Percentiles rank a stretch among this genome's conserved stretches.
phyloP scores from a whole-genome alignment of 805 yeast genomes.

The Wickerhamiella domercqiae region DNA sequence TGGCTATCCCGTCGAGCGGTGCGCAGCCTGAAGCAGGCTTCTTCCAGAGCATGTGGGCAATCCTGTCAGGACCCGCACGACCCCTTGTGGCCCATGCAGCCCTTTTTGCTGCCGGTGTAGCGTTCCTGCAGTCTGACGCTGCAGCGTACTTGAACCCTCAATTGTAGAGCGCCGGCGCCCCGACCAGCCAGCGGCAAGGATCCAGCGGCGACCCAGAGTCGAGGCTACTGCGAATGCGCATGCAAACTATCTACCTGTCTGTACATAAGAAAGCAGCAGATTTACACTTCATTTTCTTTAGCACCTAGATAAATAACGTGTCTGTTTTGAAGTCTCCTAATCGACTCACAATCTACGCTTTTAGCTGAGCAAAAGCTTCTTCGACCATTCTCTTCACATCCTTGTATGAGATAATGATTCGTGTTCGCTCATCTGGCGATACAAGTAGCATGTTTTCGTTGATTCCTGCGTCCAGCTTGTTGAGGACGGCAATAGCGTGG shows the following conservation, averaged over 20 bases:
- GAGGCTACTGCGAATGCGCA: too few relatives aligned
- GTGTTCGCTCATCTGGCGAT: slow-evolving; percentile 70
- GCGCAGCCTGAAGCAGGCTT: slow-evolving; percentile 7
- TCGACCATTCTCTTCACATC: slow-evolving; percentile 60
- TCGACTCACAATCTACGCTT: too few relatives aligned
- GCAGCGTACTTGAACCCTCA: slow-evolving; percentile 28
- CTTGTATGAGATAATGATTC: slow-evolving; percentile 71
- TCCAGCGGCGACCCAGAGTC: slow-evolving; percentile 3
- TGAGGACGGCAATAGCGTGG: slow-evolving; percentile 61
- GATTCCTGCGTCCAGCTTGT: slow-evolving; percentile 83
- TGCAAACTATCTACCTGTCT: too few relatives aligned
- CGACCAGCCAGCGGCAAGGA: too few relatives aligned
- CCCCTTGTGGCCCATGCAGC: slow-evolving; percentile 17
- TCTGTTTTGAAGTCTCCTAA: too few relatives aligned
- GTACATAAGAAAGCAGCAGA: too few relatives aligned
- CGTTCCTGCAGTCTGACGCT: slow-evolving; percentile 25
- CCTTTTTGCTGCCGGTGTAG: slow-evolving; percentile 24
- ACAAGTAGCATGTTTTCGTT: slow-evolving; percentile 71
- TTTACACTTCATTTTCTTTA: too few relatives aligned
- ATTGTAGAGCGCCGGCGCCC: slow-evolving; percentile 10
- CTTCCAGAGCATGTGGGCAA: slow-evolving; percentile 16
- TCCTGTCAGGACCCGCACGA: slow-evolving; percentile 16
- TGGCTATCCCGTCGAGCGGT: background rate
- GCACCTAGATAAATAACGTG: background rate
- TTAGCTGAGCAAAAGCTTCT: slow-evolving; percentile 48